Conservation (phyloP, 1,284 basidiomycete genomes). For the Pholiota adiposa region DNA sequence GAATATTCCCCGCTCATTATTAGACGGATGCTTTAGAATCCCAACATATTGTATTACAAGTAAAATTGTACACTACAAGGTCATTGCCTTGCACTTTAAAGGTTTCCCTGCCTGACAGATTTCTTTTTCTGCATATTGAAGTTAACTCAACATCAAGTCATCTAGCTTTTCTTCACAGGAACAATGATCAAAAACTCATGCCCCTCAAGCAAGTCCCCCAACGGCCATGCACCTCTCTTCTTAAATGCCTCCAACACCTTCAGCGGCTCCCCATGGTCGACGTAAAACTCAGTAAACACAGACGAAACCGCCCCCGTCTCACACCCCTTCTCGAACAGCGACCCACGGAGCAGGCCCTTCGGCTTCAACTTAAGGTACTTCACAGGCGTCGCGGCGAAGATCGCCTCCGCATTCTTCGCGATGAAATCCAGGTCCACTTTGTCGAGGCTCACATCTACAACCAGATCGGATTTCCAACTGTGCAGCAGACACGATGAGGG, state of each 20-base stretch:
- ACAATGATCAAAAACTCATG: constrained; percentile 30
- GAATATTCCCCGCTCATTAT: not conserved
- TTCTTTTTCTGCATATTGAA: not conserved
- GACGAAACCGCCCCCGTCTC: constrained; percentile 22
- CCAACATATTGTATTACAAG: not conserved
- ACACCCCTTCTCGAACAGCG: constrained; percentile 24
- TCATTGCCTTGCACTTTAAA: too few relatives aligned
- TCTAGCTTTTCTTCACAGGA: constrained; percentile 8
- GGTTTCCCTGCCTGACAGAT: too few relatives aligned
- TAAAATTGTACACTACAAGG: not conserved
- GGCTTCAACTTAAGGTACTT: constrained; percentile 24
- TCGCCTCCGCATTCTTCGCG: constrained; percentile 18
- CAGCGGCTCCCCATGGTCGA: constrained; percentile 28
- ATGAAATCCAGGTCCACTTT: constrained; percentile 24
- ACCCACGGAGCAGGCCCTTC: constrained; percentile 21
- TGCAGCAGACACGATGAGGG: too few relatives aligned
- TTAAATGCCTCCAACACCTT: constrained; percentile 17
- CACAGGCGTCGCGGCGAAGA: constrained; percentile 23
- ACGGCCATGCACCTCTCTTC: constrained; percentile 13
- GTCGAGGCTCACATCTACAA: constrained; percentile 7
- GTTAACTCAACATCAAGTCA: not conserved
- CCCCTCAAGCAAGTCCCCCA: constrained; percentile 30
- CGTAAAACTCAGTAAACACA: constrained; percentile 28
- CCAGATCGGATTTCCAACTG: too few relatives aligned
- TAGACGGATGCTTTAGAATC: too few relatives aligned